phyloP scores from a whole-genome alignment of 73 alveolate genomes.

The Uronychia binucleata region DNA sequence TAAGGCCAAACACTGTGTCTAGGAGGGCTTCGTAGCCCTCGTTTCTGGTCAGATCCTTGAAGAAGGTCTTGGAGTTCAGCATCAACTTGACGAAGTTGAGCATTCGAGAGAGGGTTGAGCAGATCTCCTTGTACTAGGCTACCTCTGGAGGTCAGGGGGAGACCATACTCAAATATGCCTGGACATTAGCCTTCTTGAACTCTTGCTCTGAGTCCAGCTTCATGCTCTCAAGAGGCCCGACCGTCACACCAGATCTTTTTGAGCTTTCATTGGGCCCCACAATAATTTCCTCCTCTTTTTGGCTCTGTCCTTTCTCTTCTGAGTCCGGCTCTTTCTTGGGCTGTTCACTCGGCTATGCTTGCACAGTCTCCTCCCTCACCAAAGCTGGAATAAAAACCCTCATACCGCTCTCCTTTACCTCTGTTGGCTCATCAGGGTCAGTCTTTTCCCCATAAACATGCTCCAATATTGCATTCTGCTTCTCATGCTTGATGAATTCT shows the following conservation, averaged over 20 bases:
- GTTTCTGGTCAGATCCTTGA: not conserved
- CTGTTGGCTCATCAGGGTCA: too few species aligned
- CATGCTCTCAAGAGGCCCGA: not conserved
- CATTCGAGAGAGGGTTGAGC: not conserved
- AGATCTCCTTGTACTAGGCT: not conserved
- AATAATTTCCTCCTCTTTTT: not conserved
- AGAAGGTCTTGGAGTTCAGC: constrained; percentile 17
- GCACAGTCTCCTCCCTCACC: too few species aligned
- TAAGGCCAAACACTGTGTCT: not conserved
- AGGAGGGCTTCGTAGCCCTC: not conserved
- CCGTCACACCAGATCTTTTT: too few species aligned
- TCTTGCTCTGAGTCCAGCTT: not conserved
- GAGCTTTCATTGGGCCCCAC: not conserved
- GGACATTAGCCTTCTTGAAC: not conserved
- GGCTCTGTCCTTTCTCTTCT: not conserved
- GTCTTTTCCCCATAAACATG: not conserved
- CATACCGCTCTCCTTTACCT: too few species aligned
- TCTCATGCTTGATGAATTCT: not conserved
- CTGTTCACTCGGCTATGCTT: too few species aligned
- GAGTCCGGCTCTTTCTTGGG: not conserved
- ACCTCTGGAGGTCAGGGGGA: not conserved
- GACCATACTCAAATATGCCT: not conserved
- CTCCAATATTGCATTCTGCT: not conserved
- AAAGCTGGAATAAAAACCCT: too few species aligned
- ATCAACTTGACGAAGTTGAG: constrained; percentile 9